Evolutionary conservation across 2,329 filamentous ascomycete species (phyloP), one percentile per base, ranked within the genome.

Genomic region (Diaporthe eres): DNA sequence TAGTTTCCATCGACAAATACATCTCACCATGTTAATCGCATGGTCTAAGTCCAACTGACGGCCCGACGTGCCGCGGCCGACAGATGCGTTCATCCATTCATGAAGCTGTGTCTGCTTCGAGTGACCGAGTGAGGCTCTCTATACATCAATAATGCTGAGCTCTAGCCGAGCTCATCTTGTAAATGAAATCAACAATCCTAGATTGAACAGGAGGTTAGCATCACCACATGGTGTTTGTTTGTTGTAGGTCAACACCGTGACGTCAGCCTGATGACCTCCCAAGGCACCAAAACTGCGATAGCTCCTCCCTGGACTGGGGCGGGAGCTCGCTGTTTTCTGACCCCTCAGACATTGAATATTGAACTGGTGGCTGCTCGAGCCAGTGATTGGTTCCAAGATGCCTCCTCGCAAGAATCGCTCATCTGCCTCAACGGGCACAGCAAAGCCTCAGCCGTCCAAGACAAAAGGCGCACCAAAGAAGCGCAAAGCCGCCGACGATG

Each of bases 401-500:
- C 44, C 63, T n/a, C 44, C 28, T 37, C 63, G 63, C 10, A 53
- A 68, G 19, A 51, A 37, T 15, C 58, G 7, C 39, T 28, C 58
- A 42, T 25, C 58, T 17, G 4, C 28, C 8, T 13, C 28, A 17
- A 12, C 22, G 25, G 19, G 44, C 44, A 25, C 63, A 37, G 47
- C 63, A 47, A 53, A 53, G 44, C n/a, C 61, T 28, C 15, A 49
- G 61, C 7, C 28, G 12, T 37, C 63, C 12, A 9, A 19, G 63
- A 37, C 34, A 25, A 39, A 15, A 22, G 47, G 44, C 31, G 19
- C 22, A 51, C 1, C 49, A 28, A 25, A 19, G 37, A 70, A 74
- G 47, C 72, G 61, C 61, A 74, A 70, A 37, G 72, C 60, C 9
- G 13, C 42, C 15, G 12, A 17, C 44, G 61, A 70, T 15, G 22